Base-by-base conservation (phyloP, 257 asterid species). In the Coffea eugenioides region DNA sequence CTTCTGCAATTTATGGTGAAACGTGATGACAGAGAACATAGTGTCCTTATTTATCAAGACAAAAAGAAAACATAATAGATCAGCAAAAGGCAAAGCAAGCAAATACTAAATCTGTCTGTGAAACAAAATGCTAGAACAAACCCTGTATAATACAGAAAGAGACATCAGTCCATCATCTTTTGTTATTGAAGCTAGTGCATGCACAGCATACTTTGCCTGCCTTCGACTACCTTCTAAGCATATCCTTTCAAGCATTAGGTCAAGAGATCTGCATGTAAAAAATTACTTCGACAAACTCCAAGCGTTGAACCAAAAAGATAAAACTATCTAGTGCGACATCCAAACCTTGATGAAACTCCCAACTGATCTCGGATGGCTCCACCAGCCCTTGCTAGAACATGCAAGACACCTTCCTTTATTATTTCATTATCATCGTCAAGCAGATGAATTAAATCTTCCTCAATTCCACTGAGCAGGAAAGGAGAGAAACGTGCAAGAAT, bases 151-250 rank as follows among this genome's bases (percentile, higher is more conserved):
- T 82, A 96, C 98, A 83, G 99, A 96, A 79, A 96, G 97, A 81
- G 99, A 92, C 98, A 91, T 94, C 77, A 96, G 97, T 23, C 99
- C 99, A n/a, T 94, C 98, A 85, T 96, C 99, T 87, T 92, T 92
- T 81, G 97, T 96, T 84, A 96, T 90, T 82, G 98, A 93, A 82
- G 98, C 97, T 82, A 96, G 93, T 15, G 99, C 98, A 88, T 96
- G 97, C 78, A 96, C 97, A 66, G 99, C 95, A 90, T 94, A 96
- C 83, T 96, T 96, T 69, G 99, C 99, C 89, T 94, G 99, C 91
- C 98, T 90, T 73, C 98, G 89, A 85, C 93, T 92, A 86, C 99
- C 98, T 92, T 96, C 99, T 8, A 94, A 87, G 88, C 99, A 96
- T 86, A 96, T 91, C 79, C 99, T 97, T 90, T 96, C 98, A 61